Base-by-base conservation (phyloP, 768 basidiomycete genomes). In the Boletus speciosus region DNA sequence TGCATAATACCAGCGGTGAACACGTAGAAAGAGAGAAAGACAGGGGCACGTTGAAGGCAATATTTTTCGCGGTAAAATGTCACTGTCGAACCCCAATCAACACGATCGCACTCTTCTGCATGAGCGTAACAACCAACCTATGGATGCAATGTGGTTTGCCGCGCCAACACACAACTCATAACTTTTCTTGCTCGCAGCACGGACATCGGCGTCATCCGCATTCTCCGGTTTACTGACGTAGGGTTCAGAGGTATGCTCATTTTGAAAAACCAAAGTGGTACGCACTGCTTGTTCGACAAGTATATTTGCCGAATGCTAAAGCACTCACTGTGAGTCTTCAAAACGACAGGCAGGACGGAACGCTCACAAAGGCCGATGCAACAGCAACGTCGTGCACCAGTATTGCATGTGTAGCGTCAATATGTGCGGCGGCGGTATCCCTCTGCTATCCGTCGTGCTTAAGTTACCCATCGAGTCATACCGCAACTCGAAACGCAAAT, bases 1-100 rank as follows among this genome's bases (percentile, higher is more conserved):
- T 91, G 90, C 86, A 88, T 89, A 49, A 91, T 82, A 52, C 82
- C 81, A 15, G 88, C 88, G 3, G 85, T 85, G 72, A 92, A 92
- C 15, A 89, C 75, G 62, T 90, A 90, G 64, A 90, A 92, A 61
- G 81, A 85, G 29, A 89, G 71, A 65, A 89, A 91, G 5, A 84
- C 85, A 1, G 89, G 73, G 16, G 81, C 81, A 14, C 79, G 79
- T 45, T 78, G 77, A 53, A 89, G 73, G 40, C 79, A 74, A 68
- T 86, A 86, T 34, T 75, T 78, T 60, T 87, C 83, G 29, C 77
- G 76, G 68, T 87, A 92, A 5, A 81, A 69, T 5, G 76, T 69
- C 15, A 82, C 83, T 86, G 61, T 35, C 35, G 34, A 51, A 51
- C 25, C 3, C 4, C 2, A 14, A 16, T 66, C 25, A 61, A 43